Conservation (phyloP, 2,329 filamentous ascomycete genomes). For the Sarocladium oryzae region DNA sequence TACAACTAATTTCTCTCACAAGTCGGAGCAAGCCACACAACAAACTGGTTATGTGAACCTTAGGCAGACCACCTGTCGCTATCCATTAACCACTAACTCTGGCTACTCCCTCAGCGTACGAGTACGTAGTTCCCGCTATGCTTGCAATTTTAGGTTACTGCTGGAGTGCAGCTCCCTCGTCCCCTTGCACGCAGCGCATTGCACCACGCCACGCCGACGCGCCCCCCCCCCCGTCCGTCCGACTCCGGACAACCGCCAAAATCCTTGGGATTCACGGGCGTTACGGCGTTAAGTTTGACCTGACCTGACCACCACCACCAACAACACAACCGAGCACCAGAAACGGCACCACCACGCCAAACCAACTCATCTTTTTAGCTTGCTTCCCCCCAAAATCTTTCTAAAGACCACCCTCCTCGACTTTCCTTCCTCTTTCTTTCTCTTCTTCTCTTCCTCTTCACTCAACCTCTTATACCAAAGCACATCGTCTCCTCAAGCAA, state of each 20-base stretch:
- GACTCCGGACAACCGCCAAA: constrained; percentile 8
- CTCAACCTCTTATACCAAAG: not conserved
- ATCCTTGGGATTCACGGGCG: not conserved
- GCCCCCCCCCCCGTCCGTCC: not conserved
- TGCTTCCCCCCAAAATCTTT: constrained; percentile 5
- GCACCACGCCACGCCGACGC: constrained; percentile 3
- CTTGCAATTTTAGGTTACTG: no score
- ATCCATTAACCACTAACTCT: no score
- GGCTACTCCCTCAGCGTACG: no score
- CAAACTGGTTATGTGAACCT: no score
- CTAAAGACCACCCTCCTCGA: constrained; percentile 3
- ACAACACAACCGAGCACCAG: not conserved
- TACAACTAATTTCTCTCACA: no score
- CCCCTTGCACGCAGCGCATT: no score
- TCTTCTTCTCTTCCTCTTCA: not conserved
- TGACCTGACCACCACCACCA: not conserved
- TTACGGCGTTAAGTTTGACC: not conserved
- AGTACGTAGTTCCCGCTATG: no score
- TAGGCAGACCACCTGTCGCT: no score
- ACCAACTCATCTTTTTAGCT: no score
- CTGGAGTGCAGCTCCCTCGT: no score
- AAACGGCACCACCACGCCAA: not conserved
- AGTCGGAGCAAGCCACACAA: no score
- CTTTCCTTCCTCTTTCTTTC: not conserved
- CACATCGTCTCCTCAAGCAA: no score